Conservation (phyloP, 2,329 filamentous ascomycete species). For the Trichoderma endophyticum region DNA sequence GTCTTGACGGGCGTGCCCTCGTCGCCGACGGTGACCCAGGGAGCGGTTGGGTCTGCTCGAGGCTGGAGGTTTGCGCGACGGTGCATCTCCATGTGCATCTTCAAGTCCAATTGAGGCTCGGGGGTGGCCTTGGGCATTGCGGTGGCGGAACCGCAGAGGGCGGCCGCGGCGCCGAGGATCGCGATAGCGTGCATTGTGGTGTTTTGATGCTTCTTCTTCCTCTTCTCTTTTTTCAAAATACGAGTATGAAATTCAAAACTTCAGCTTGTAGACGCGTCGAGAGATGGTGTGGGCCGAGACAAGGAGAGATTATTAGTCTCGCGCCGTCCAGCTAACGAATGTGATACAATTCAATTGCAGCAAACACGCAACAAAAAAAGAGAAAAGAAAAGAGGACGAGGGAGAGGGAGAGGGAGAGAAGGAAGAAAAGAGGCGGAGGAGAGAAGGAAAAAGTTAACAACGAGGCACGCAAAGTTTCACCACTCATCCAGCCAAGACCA, state of each 20-base stretch:
- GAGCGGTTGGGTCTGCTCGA: conserved; percentile 25
- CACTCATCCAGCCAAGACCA: background rate
- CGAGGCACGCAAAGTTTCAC: conserved; percentile 4
- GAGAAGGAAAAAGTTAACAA: background rate
- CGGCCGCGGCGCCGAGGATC: conserved; percentile 28
- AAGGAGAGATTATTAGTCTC: background rate
- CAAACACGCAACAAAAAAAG: too few species aligned
- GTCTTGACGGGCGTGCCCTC: conserved; percentile 45
- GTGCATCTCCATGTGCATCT: conserved; percentile 16
- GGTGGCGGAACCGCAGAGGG: conserved; percentile 27
- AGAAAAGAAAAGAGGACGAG: background rate
- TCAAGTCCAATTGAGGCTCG: conserved; percentile 17
- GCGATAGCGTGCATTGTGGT: conserved; percentile 33
- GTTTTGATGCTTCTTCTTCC: background rate
- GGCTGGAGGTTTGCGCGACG: background rate
- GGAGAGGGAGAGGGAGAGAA: background rate
- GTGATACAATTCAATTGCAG: background rate
- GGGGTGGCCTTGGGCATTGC: conserved; percentile 30
- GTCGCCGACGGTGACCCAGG: conserved; percentile 52
- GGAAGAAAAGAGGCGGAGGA: background rate
- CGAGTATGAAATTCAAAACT: background rate
- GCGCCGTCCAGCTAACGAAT: background rate
- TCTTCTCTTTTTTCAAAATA: background rate
- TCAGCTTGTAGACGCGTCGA: background rate
- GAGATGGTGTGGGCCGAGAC: background rate